Evolutionary conservation across 257 asterid species (phyloP).

Genomic region (Lavandula angustifolia): DNA sequence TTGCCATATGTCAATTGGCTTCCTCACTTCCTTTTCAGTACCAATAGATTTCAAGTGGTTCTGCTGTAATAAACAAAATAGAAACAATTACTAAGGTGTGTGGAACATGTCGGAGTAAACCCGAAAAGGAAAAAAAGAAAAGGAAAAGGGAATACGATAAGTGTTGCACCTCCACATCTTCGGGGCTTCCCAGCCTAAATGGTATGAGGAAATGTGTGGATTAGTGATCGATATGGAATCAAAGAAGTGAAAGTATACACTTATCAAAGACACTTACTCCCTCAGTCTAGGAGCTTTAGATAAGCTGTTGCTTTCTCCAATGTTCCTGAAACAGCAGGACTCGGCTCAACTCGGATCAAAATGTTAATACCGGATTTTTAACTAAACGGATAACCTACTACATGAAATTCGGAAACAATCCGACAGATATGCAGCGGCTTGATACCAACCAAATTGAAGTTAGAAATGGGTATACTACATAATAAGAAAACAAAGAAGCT

Average conservation of each 20-base stretch:
- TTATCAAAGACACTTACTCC: slow-evolving; percentile 35
- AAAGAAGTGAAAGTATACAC: not conserved
- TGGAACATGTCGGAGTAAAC: not conserved
- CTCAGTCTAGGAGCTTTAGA: slow-evolving; percentile 31
- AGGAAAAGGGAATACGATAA: slow-evolving; percentile 27
- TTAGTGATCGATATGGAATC: slow-evolving; percentile 29
- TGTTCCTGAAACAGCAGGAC: slow-evolving; percentile 32
- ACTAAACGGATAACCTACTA: not conserved
- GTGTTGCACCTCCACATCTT: slow-evolving; percentile 42
- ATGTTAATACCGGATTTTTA: not conserved
- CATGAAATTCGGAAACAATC: not conserved
- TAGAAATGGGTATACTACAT: not conserved
- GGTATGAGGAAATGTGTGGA: slow-evolving; percentile 24
- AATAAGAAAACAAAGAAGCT: not conserved
- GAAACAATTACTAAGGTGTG: slow-evolving; percentile 19
- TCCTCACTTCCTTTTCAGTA: slow-evolving; percentile 43
- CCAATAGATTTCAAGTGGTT: slow-evolving; percentile 34
- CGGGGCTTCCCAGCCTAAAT: slow-evolving; percentile 46
- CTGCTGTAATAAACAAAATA: slow-evolving; percentile 33
- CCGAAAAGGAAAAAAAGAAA: not conserved
- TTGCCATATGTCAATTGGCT: slow-evolving; percentile 57
- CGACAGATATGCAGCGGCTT: no score
- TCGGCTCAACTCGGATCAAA: slow-evolving; percentile 16
- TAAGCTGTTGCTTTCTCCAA: slow-evolving; percentile 35
- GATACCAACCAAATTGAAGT: not conserved